Conservation (phyloP, 768 basidiomycete genomes). For the Rossbeevera mucosa region DNA sequence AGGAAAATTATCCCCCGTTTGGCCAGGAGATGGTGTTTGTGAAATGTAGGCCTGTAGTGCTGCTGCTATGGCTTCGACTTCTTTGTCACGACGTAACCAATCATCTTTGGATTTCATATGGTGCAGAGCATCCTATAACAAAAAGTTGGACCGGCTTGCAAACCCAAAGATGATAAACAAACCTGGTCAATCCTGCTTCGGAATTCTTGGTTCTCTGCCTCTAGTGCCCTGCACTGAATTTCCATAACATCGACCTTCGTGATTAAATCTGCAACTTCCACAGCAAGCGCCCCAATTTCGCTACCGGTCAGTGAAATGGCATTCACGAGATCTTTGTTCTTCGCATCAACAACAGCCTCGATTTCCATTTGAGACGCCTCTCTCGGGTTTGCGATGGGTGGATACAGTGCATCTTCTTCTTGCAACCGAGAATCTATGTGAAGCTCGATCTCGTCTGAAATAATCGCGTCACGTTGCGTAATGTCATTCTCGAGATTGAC, state of each 20-base stretch:
- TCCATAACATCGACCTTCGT: slow-evolving; percentile 26
- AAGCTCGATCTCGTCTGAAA: slow-evolving; percentile 30
- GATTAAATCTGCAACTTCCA: slow-evolving; percentile 32
- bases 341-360: slow-evolving; percentile 25
- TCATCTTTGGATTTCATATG: slow-evolving; percentile 12
- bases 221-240: slow-evolving; percentile 16
- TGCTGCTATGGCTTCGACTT: slow-evolving; percentile 28
- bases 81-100: slow-evolving; percentile 19
- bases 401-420: slow-evolving; percentile 23
- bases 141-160: neutral
- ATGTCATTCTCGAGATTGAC: slow-evolving; percentile 35
- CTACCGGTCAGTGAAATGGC: slow-evolving; percentile 16
- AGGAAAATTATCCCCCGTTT: slow-evolving; percentile 15
- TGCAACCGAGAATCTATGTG: slow-evolving; percentile 27
- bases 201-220: slow-evolving; percentile 27
- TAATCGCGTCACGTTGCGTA: slow-evolving; percentile 29
- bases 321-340: slow-evolving; percentile 15
- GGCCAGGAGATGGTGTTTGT: slow-evolving; percentile 20
- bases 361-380: slow-evolving; percentile 20
- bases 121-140: slow-evolving; percentile 11
- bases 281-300: slow-evolving; percentile 31
- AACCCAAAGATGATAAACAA: slow-evolving; percentile 3
- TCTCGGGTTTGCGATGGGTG: slow-evolving; percentile 12
- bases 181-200: slow-evolving; percentile 26
- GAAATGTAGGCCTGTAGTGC: slow-evolving; percentile 31